Base-by-base conservation (phyloP, 768 basidiomycete species). In the Podaxis sp. region DNA sequence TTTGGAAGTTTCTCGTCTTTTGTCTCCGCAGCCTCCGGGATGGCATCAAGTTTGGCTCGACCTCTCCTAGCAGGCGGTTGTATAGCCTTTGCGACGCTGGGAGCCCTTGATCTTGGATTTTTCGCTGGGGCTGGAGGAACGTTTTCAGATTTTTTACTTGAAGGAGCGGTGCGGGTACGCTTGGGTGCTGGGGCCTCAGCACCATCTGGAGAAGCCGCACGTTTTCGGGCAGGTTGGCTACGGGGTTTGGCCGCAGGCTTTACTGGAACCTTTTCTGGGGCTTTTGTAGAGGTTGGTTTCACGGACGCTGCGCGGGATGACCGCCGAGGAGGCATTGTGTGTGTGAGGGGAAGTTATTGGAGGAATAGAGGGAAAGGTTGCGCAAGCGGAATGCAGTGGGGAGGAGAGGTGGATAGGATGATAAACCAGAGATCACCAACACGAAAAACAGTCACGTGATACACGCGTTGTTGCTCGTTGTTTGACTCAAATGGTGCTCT, bases 221-320 rank as follows among this genome's bases (percentile, higher is more conserved):
- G 85, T 72, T 85, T 87, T 64, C 76, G 79, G 51, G 74, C 71
- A 12, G 72, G 58, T 40, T 73, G 69, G 50, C 69, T 75, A 53
- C 73, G 72, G 22, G 81, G 67, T 69, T 76, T 76, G 8, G 73
- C 63, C 10, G 68, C 68, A 11, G 74, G 50, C 44, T 64, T 74
- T 62, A 67, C 73, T 4, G 71, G 71, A 51, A 59, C 64, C 50
- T 74, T 77, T 24, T 17, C 6, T 20, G 74, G 65, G 12, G 71
- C 63, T 6, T 76, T 72, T 60, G 75, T 74, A 38, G 77, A 68
- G 12, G 76, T 61, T 56, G 78, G 69, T 70, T 84, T 78, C 4
- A 77, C 72, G 5, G 85, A 83, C 33, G 82, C 67, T 2, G 85
- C 81, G 28, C 86, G 78, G 44, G 84, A 74, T 30, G 85, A 84